Evolutionary conservation across 1,284 basidiomycete species (phyloP), one percentile per base, ranked within the genome.

Genomic region (Omphalotus olearius): DNA sequence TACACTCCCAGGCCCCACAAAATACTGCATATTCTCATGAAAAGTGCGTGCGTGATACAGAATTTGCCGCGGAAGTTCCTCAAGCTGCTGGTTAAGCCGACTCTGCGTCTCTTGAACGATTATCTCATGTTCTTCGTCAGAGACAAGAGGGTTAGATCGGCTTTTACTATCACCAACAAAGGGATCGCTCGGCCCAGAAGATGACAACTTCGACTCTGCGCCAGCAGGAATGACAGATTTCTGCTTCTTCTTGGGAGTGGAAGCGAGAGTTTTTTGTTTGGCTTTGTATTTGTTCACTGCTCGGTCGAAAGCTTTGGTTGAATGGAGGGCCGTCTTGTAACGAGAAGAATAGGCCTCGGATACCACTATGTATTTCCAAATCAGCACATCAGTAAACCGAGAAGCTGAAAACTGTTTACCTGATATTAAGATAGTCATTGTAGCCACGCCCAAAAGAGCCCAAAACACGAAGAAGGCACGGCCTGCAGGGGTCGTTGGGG

Each of bases 381-480:
- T 25, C 28, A 30, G 33, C 14, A 41, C 5, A 20, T 23, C 16
- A 48, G 25, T 5, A 23, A 39, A 33, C 28, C 28, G 36, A 26
- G 43, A 23, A 33, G 51, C 11, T 20, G 28, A 55, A 73, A n/a
- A 23, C 43, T 41, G 23, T 13, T 2, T 52, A 85, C 86, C 78
- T 6, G 85, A 83, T 53, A 86, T 77, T 9, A 89, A 71, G 35
- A 87, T 82, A 0, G 87, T 88, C 77, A 91, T 80, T 0, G 85
- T 80, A 1, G 76, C 86, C 16, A 91, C 84, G 18, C 88, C 88
- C 7, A 88, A 67, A 41, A 93, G 66, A 0, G 88, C 85, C 91
- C 91, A 93, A 6, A 84, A 79, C 48, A 92, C 79, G 64, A 93
- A 93, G 44, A 93, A 75, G 4, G 84, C 81, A 20, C 88, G 76